Conservation (phyloP, 1,284 basidiomycete species). For the Marasmius oreades region DNA sequence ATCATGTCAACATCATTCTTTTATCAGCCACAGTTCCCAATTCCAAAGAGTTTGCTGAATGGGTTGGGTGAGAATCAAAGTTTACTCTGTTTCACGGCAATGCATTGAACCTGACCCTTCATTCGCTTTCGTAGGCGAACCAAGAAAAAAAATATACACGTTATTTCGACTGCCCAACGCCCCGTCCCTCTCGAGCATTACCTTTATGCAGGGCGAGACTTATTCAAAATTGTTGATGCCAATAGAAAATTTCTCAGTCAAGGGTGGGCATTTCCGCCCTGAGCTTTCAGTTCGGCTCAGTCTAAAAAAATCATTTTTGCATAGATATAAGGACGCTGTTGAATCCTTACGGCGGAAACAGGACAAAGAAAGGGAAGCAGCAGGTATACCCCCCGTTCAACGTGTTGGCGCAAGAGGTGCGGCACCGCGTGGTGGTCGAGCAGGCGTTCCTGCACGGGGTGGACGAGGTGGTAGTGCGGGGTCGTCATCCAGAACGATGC, state of each 20-base stretch:
- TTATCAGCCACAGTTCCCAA: conserved; percentile 98
- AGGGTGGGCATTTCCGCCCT: conserved; percentile 49
- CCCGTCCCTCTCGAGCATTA: conserved; percentile 98
- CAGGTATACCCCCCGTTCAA: conserved; percentile 81
- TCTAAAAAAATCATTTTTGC: conserved; percentile 5
- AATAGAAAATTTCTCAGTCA: conserved; percentile 72
- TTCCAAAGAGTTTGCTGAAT: conserved; percentile 97
- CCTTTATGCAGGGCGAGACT: conserved; percentile 88
- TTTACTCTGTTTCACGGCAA: conserved; percentile 2
- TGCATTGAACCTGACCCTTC: conserved; percentile 5
- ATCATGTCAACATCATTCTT: conserved; percentile 95
- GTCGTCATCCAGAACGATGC: conserved; percentile 56
- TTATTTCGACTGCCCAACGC: conserved; percentile 95
- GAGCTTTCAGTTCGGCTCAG: conserved; percentile 6
- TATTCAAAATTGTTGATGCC: conserved; percentile 91
- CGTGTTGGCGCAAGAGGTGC: conserved; percentile 78
- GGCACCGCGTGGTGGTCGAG: conserved; percentile 55
- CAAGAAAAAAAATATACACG: conserved; percentile 99
- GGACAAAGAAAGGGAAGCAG: conserved; percentile 95
- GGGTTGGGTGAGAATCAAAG: conserved; percentile 83
- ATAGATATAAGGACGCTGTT: conserved; percentile 84
- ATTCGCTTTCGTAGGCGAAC: conserved; percentile 65
- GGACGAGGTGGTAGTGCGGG: conserved; percentile 46
- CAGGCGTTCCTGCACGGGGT: conserved; percentile 33
- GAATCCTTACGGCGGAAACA: conserved; percentile 92